A percentile compares a stretch with the other conserved stretches of the same genome.
Conservation (phyloP, 148 eudicot species). For the Nepenthes mirabilis region DNA sequence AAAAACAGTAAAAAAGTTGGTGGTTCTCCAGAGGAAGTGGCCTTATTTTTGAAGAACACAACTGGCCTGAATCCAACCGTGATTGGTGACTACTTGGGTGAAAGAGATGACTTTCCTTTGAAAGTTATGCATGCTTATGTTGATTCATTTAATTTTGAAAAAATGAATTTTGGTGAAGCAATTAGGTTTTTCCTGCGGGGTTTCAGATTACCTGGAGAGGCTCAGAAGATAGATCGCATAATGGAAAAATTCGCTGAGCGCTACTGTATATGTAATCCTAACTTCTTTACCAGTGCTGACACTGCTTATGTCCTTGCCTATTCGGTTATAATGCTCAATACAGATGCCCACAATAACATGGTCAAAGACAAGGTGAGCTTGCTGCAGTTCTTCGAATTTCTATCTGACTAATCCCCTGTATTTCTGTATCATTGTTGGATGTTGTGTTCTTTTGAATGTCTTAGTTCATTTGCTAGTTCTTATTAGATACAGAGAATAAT, state of each 20-base stretch:
- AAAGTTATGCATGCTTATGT: conserved; percentile 99
- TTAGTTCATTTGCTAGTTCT: conserved; percentile 1
- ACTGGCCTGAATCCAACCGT: conserved; percentile 72
- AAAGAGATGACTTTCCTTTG: conserved; percentile 79
- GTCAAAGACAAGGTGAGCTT: conserved; percentile 89
- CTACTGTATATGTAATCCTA: conserved; percentile 94
- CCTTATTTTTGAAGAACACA: conserved; percentile 70
- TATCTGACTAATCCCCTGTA: too few species aligned
- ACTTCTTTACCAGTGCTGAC: conserved; percentile 86
- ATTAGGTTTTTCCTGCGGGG: conserved; percentile 91
- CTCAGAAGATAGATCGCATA: conserved; percentile 95
- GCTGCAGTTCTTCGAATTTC: background rate
- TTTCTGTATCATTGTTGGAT: too few species aligned
- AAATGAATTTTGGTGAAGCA: conserved; percentile 87
- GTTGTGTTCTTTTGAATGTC: background rate
- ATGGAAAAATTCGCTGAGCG: conserved; percentile 99
- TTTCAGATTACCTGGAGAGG: conserved; percentile 97
- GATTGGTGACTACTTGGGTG: conserved; percentile 96
- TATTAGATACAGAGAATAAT: background rate
- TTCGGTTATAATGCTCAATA: conserved; percentile 96
- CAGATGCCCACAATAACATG: conserved; percentile 97
- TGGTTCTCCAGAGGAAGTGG: conserved; percentile 79
- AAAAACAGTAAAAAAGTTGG: conserved; percentile 69
- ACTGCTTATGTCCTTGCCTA: conserved; percentile 99
- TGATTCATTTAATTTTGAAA: conserved; percentile 83